Percentiles rank a stretch among this genome's conserved stretches.
These are phyloP conservation scores for Salvia splendens DNA, from an alignment of 257 asterid species.

Conservation along the genomic window DNA sequence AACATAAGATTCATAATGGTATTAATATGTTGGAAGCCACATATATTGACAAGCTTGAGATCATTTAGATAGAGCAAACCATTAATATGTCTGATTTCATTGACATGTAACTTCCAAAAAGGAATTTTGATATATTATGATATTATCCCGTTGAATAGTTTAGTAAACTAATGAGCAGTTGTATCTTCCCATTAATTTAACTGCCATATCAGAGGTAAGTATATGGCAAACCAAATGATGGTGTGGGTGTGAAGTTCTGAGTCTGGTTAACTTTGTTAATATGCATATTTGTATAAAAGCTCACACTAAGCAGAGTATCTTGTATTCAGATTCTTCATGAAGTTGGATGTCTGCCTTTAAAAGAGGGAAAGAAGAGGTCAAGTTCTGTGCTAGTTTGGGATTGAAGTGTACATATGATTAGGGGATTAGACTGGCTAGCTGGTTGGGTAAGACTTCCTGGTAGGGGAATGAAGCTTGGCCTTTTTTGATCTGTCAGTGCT, in stretches of 20 bases:
- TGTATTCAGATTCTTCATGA: slow-evolving; percentile 24
- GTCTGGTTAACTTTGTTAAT: not conserved
- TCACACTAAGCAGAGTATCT: not conserved
- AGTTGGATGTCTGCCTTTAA: slow-evolving; percentile 11
- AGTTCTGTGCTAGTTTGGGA: slow-evolving; percentile 18
- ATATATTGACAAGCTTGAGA: not conserved
- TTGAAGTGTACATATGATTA: slow-evolving; percentile 35
- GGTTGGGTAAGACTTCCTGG: slow-evolving; percentile 14
- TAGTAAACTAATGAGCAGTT: too few relatives aligned
- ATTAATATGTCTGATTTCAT: too few relatives aligned
- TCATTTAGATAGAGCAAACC: not conserved
- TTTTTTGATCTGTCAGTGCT: not conserved
- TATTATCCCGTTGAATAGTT: not conserved
- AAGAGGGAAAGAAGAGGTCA: slow-evolving; percentile 6
- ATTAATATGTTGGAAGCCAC: not conserved
- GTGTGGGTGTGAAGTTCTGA: not conserved
- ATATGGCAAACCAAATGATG: not conserved
- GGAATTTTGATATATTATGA: not conserved
- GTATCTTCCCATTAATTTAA: too few relatives aligned
- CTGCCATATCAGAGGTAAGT: too few relatives aligned
- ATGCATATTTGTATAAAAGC: not conserved
- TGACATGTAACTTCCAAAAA: too few relatives aligned
- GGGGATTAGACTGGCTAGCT: slow-evolving; percentile 25
- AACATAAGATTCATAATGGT: not conserved
- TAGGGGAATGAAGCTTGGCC: slow-evolving; percentile 15